Base-by-base conservation (phyloP, 805 yeast genomes). In the Scheffersomyces stipitis region DNA sequence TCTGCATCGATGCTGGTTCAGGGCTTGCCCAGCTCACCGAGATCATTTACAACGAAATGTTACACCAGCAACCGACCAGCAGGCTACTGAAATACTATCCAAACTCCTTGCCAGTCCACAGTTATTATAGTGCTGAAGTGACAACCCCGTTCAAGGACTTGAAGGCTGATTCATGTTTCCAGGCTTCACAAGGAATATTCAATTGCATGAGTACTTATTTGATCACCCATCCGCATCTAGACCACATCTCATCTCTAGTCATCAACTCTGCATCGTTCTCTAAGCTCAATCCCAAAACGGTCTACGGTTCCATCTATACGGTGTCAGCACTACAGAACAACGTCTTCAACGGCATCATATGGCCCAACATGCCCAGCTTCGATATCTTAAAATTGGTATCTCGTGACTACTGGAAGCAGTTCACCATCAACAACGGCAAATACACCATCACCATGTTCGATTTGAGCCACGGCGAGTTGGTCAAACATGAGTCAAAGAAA, bases 201-300 rank as follows among this genome's bases (percentile, higher is more conserved):
- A 58, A 60, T 4, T 44, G 57, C 5, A 53, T 81, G 2, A 52
- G 62, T 5, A 64, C 64, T 22, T 78, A 73, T 44, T 63, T 82
- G 32, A 73, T 89, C 18, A 78, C 96, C 1, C 97, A 89, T 58
- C 78, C 91, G 0, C 97, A 89, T 59, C 54, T 89, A 34, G 97
- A 89, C 57, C 97, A 89, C 56, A 69, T 87, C 10, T 55, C 75
- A 7, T 86, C 83, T 0, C 53, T 89, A 32, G 77, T 82, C 0
- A 61, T 89, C 35, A 88, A 88, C 52, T 77, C 90, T 3, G 86
- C 96, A 0, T 69, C 73, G 12, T 70, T 76, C 38, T 36, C 42
- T 28, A 6, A 28, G n/a, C 4, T 22, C 13, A n/a, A 41, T 33
- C 28, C 46, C 57, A 3, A 81, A 76, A 49, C 48, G 51, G 54